Conservation (phyloP, 768 basidiomycete genomes). For the Austroboletus festivus region DNA sequence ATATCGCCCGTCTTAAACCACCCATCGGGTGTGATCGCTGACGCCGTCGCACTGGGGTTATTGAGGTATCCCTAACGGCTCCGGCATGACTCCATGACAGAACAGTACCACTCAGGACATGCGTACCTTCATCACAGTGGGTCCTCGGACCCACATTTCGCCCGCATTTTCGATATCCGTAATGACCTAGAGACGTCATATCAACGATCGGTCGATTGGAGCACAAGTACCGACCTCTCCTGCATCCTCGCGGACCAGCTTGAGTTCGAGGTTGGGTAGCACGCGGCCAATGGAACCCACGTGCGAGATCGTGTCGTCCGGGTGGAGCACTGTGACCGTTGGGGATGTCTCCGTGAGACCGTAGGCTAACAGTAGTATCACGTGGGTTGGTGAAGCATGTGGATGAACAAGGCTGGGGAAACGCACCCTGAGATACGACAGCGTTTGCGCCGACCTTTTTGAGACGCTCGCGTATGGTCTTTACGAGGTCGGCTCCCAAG, state of each 20-base stretch:
- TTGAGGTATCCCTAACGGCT: conserved; percentile 64
- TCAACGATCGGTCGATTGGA: not conserved
- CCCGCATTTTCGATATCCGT: conserved; percentile 47
- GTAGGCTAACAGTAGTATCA: conserved; percentile 44
- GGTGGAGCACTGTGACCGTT: conserved; percentile 55
- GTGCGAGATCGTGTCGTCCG: conserved; percentile 42
- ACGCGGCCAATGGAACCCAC: conserved; percentile 67
- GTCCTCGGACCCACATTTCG: conserved; percentile 81
- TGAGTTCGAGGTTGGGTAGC: conserved; percentile 72
- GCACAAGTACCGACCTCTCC: conserved; percentile 33
- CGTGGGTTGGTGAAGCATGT: no score
- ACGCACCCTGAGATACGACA: conserved; percentile 50
- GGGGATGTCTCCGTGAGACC: conserved; percentile 85
- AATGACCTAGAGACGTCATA: conserved; percentile 16
- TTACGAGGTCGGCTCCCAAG: conserved; percentile 59
- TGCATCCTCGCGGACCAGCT: conserved; percentile 63
- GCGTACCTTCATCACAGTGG: conserved; percentile 82
- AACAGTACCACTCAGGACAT: no score
- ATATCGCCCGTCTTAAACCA: conserved; percentile 94
- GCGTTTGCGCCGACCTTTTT: conserved; percentile 41
- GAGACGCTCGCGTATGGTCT: conserved; percentile 41
- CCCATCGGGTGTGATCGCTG: conserved; percentile 64
- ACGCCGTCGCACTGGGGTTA: conserved; percentile 65
- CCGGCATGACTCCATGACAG: no score
- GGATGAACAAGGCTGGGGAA: no score